Base-by-base conservation (phyloP, 805 yeast genomes). In the Saccharomyces kudriavzevii region DNA sequence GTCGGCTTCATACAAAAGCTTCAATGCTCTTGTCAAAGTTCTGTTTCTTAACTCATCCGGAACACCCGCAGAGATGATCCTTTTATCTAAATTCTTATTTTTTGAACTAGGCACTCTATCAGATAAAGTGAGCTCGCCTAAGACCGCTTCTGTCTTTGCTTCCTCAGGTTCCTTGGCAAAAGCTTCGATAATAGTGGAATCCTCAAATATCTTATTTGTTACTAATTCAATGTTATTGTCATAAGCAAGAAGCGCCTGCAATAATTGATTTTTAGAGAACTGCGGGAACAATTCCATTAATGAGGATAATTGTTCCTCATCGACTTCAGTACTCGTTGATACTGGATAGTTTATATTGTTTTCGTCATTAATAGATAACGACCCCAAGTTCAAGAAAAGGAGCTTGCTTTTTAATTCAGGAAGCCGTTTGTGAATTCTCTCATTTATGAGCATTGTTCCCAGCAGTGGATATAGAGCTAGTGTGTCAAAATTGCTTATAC, bases 211-310 rank as follows among this genome's bases (percentile, higher is more conserved):
- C 45, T 74, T 63, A 58, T 81, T 75, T 1, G 87, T 84, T 0
- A 82, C 81, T 31, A 62, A 54, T 56, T 86, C 92, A 1, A 84
- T 80, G 52, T 80, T 72, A 46, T 77, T 70, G 46, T 76, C 72
- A 59, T 81, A 70, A 31, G 77, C 72, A 25, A 69, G 63, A 13
- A 89, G 67, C 2, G 88, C 60, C 1, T 73, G 71, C n/a, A 69
- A 70, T 0, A 84, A 77, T 62, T 81, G 77, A 0, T 71, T 67
- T 3, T 66, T 62, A 0, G 79, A 70, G 35, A 89, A 65, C 43
- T 77, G 77, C 0, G 96, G 96, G 64, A 89, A 87, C 56, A 90
- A 65, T 30, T 83, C 88, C n/a, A 65, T 54, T 46, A 78, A 60
- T 26, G 71, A 70, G 17, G 67, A 62, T 1, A 85, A 72, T 47